Evolutionary conservation across 371 early-diverging fungal species (phyloP).

Genomic region (Choanephora cucurbitarum): DNA sequence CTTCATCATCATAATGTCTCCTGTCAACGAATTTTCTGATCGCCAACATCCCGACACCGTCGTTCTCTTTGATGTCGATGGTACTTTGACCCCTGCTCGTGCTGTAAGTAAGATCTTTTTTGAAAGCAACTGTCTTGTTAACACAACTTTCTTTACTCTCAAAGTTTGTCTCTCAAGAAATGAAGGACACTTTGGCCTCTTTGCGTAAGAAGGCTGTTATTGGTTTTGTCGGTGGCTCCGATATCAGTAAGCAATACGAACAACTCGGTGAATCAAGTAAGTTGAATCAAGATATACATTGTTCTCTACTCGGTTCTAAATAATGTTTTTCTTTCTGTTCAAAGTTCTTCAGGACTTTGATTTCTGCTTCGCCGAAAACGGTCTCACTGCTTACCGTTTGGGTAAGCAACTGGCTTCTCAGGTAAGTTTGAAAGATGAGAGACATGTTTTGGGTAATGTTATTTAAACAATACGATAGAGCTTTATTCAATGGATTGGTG

Average conservation of each 20-base stretch:
- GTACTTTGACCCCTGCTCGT: slow-evolving; percentile 98
- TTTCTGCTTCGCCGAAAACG: slow-evolving; percentile 99
- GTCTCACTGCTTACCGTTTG: slow-evolving; percentile 92
- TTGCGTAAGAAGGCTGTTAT: slow-evolving; percentile 91
- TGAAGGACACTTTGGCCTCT: slow-evolving; percentile 77
- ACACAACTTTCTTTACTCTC: neutral
- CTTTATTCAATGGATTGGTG: slow-evolving; percentile 95
- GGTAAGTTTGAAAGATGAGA: slow-evolving; percentile 47
- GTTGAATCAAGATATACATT: no score
- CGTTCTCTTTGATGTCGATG: slow-evolving; percentile 99
- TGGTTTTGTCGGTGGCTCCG: slow-evolving; percentile 99
- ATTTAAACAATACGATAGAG: slow-evolving; percentile 55
- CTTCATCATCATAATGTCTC: slow-evolving; percentile 21
- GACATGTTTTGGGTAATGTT: no score
- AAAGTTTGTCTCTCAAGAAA: slow-evolving; percentile 73
- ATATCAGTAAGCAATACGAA: slow-evolving; percentile 97
- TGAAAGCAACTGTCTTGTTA: neutral
- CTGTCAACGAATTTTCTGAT: slow-evolving; percentile 42
- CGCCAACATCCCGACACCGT: slow-evolving; percentile 81
- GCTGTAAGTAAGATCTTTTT: slow-evolving; percentile 49
- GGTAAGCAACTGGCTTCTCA: slow-evolving; percentile 79
- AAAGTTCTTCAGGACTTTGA: slow-evolving; percentile 86
- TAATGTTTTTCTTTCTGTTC: neutral
- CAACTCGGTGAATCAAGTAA: slow-evolving; percentile 92
- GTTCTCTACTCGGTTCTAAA: no score